These are phyloP conservation scores for Drosera capensis DNA, from an alignment of 148 eudicot genomes.

Conservation along the genomic window DNA sequence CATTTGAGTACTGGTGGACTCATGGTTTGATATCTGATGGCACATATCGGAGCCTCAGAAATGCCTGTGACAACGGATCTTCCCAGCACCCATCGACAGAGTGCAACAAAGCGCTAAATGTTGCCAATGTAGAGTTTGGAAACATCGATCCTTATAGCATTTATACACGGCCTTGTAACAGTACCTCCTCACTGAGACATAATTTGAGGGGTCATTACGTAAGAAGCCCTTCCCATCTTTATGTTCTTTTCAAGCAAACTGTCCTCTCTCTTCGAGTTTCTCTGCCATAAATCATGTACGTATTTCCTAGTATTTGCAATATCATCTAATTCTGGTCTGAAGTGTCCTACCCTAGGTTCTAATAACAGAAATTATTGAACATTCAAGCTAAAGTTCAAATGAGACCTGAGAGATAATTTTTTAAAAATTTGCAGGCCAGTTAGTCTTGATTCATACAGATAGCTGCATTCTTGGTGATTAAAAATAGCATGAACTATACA, in stretches of 20 bases:
- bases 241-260: neutral
- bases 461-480: too few species aligned
- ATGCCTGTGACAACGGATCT: slow-evolving; percentile 43
- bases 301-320: too few species aligned
- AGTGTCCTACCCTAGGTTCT: too few species aligned
- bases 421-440: too few species aligned
- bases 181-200: slow-evolving; percentile 23
- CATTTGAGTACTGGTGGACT: slow-evolving; percentile 96
- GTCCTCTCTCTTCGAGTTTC: too few species aligned
- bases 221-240: slow-evolving; percentile 16
- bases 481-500: too few species aligned
- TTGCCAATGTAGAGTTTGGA: slow-evolving; percentile 58
- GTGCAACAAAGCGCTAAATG: slow-evolving; percentile 34
- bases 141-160: slow-evolving; percentile 86
- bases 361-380: too few species aligned
- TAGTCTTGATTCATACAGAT: too few species aligned
- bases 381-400: too few species aligned
- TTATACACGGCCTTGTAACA: slow-evolving; percentile 52
- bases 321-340: too few species aligned
- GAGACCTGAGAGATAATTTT: too few species aligned
- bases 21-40: slow-evolving; percentile 79
- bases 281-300: too few species aligned
- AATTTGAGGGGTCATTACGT: slow-evolving; percentile 66
- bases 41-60: slow-evolving; percentile 41
- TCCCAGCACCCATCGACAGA: slow-evolving; percentile 51